These are phyloP conservation scores for Grigorovia jiainica DNA, from an alignment of 805 yeast genomes.

Conservation along the genomic window DNA sequence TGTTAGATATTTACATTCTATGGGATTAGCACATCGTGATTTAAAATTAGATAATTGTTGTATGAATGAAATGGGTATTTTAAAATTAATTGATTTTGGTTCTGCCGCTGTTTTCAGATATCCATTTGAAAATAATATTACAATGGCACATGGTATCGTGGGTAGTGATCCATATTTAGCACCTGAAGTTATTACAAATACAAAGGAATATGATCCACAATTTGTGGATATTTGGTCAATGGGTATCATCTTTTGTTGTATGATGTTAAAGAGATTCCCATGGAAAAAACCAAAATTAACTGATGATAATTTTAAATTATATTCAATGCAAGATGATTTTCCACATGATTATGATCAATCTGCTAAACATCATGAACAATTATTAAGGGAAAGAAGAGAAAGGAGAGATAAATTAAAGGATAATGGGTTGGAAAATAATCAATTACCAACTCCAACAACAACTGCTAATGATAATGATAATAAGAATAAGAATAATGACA, in stretches of 20 bases:
- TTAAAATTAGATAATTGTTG: constrained; percentile 78
- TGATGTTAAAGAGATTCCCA: constrained; percentile 77
- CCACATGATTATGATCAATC: constrained; percentile 68
- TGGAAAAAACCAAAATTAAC: constrained; percentile 67
- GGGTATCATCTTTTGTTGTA: constrained; percentile 78
- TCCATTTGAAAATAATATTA: constrained; percentile 54
- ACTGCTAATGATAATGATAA: not conserved
- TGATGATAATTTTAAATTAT: constrained; percentile 64
- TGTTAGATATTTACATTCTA: constrained; percentile 60
- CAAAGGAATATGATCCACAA: constrained; percentile 58
- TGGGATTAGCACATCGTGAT: constrained; percentile 79
- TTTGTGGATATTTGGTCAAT: constrained; percentile 78
- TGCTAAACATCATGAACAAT: constrained; percentile 60
- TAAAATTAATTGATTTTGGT: constrained; percentile 76
- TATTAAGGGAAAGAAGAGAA: constrained; percentile 40
- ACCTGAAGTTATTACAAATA: constrained; percentile 58
- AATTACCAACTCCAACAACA: constrained; percentile 6
- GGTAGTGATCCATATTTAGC: constrained; percentile 85
- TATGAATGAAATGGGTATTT: constrained; percentile 59
- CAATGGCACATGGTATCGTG: constrained; percentile 64
- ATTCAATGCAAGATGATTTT: constrained; percentile 56
- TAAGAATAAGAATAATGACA: not conserved
- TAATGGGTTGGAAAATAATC: not conserved
- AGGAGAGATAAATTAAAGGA: constrained; percentile 6
- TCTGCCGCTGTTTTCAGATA: constrained; percentile 74